Conservation (phyloP, 2,329 filamentous ascomycete genomes). For the Pseudofabraea citricarpa region DNA sequence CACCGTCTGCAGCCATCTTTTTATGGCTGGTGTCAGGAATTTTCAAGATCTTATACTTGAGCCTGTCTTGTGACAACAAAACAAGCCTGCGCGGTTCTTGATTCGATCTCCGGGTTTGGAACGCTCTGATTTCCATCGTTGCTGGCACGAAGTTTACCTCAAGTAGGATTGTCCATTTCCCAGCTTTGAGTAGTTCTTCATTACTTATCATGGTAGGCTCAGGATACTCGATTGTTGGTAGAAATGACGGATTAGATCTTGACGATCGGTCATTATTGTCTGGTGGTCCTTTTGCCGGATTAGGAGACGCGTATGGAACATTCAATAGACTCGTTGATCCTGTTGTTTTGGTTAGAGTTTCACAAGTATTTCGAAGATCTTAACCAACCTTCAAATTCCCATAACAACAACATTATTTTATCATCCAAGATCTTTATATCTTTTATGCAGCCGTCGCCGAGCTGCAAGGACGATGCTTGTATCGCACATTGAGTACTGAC, state of each 20-base stretch:
- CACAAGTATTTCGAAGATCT: not conserved
- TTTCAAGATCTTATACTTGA: constrained; percentile 24
- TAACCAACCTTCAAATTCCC: constrained; percentile 20
- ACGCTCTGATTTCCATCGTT: constrained; percentile 18
- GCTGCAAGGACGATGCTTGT: constrained; percentile 15
- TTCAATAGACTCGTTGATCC: constrained; percentile 17
- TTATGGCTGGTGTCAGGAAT: constrained; percentile 1
- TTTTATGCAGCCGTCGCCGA: constrained; percentile 24
- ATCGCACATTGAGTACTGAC: constrained; percentile 21
- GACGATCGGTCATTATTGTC: not conserved
- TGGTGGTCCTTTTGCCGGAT: not conserved
- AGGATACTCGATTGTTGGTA: constrained; percentile 1
- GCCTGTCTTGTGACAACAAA: constrained; percentile 18
- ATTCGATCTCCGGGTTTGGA: constrained; percentile 2
- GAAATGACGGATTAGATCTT: constrained; percentile 10
- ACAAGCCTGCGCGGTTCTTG: constrained; percentile 17
- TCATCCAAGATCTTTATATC: constrained; percentile 26
- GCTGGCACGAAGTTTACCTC: constrained; percentile 17
- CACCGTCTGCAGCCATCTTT: constrained; percentile 8
- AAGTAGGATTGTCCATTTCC: constrained; percentile 9
- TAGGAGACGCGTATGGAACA: constrained; percentile 15
- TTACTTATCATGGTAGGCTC: constrained; percentile 10
- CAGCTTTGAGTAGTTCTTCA: constrained; percentile 15
- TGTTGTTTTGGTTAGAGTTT: constrained; percentile 6
- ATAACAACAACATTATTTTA: constrained; percentile 22